Evolutionary conservation across 148 eudicot species (phyloP), one percentile per base, ranked within the genome.

Genomic region (Rhododendron mucronatum): DNA sequence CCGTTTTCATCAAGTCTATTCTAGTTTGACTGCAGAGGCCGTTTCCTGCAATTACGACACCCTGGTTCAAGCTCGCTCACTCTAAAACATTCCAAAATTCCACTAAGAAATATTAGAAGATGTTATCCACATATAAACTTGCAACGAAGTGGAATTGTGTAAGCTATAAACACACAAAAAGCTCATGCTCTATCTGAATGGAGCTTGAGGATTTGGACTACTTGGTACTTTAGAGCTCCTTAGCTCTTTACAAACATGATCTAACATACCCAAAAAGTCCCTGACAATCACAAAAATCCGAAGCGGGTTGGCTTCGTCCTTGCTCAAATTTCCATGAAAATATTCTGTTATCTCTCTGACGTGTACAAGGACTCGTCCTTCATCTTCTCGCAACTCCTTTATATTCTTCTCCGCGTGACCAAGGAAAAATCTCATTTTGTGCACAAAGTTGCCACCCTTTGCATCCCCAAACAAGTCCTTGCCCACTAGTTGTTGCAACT

Each of bases 181-280:
- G 78, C 50, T 79, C 86, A 82, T 47, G 65, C 26, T 84, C 94
- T 93, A 95, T 45, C 90, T 87, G 82, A 95, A 95, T 82, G 97
- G 96, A 63, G 97, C 91, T 50, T 95, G 89, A 88, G 98, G 94
- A 82, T 90, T 95, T 55, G 92, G 94, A 84, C 90, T 85, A 67
- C 85, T 90, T 4, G 94, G 88, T 12, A 89, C 87, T 80, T 90
- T 94, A 16, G 88, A 86, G 91, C 91, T 93, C 87, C 89, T 95
- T 50, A 97, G 89, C 91, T 97, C 99, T 89, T 89, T 95, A 83
- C 99, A 97, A 41, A 97, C 98, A 92, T 93, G 92, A 88, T 97
- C 99, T 82, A 97, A 86, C 99, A 93, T 93, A 65, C 92, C 92
- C 84, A 97, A 85, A 86, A 97, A 95, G 89, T 97, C 99, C 77